Evolutionary conservation across 139 green algal genomes (phyloP), one percentile per base, ranked within the genome.

Genomic region (Tetraselmis striata): DNA sequence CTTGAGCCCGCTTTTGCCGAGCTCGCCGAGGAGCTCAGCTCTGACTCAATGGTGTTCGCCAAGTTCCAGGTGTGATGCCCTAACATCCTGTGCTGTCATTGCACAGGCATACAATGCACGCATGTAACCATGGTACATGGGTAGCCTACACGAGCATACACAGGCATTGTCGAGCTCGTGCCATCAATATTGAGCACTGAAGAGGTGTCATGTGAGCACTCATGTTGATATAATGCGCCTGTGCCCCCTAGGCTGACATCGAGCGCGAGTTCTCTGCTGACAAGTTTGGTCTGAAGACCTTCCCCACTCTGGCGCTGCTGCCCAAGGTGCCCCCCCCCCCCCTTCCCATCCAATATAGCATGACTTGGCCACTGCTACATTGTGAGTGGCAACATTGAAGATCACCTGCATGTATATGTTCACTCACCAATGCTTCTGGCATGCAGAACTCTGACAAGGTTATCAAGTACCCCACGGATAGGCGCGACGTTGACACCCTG

Each of bases 241-340:
- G n/a, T n/a, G n/a, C n/a, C n/a, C n/a, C 45, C 86, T 88, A 93
- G 82, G 94, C 92, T 0, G 95, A 98, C 84, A 86, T 91, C 25
- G 95, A 98, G 79, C 86, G 91, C 28, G 91, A 95, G 29, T 97
- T 95, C 85, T 85, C 87, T 59, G 85, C 81, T 11, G 83, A 84
- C 1, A 92, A 91, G 84, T 86, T 98, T 80, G 91, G 92, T 28
- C 88, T 98, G 0, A 91, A 92, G 82, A 98, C 95, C 80, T 98
- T 98, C 91, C 95, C 95, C 77, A 96, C 92, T 58, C 94, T 98
- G 75, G 87, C 97, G 22, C 88, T 95, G 87, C 85, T 98, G 86
- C 92, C 92, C 77, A 91, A 91, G 84, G 29, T 24, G 25, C 31
- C 28, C 23, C 32, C 1, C 2, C 28, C 0, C 59, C 31, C 2